Evolutionary conservation across 2,329 filamentous ascomycete genomes (phyloP).

Genomic region (Zasmidium angulare): DNA sequence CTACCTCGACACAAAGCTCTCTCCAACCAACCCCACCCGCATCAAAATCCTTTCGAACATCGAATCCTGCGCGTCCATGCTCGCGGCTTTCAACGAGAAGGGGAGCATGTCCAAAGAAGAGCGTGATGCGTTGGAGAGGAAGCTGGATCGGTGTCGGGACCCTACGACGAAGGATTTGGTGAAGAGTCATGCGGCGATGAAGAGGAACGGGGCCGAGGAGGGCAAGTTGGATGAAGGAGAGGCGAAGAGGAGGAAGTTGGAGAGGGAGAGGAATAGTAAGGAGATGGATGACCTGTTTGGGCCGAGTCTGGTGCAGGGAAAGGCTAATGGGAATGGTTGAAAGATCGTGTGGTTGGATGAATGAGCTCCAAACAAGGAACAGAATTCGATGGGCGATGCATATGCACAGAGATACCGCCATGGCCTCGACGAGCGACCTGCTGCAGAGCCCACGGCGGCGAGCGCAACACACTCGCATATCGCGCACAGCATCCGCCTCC

Average conservation of each 20-base stretch:
- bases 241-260: conserved; percentile 46
- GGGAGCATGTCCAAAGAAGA: conserved; percentile 34
- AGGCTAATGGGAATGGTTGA: conserved; percentile 2
- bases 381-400: too few species aligned
- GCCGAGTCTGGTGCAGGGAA: conserved; percentile 27
- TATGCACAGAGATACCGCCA: too few species aligned
- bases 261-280: conserved; percentile 40
- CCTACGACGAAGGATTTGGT: conserved; percentile 73
- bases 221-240: conserved; percentile 43
- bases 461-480: too few species aligned
- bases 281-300: conserved; percentile 48
- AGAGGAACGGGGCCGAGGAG: conserved; percentile 40
- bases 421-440: too few species aligned
- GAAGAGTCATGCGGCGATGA: conserved; percentile 64
- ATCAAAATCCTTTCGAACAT: conserved; percentile 41
- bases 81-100: conserved; percentile 32
- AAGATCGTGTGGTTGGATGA: background rate
- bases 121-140: conserved; percentile 54
- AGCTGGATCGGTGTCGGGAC: conserved; percentile 71
- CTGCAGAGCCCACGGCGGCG: too few species aligned
- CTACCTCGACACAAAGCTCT: conserved; percentile 47
- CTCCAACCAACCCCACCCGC: conserved; percentile 23
- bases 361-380: too few species aligned
- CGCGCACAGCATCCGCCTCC: too few species aligned
- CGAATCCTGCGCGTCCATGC: conserved; percentile 40